phyloP scores from a whole-genome alignment of 768 basidiomycete genomes.

The Lactarius indigo region DNA sequence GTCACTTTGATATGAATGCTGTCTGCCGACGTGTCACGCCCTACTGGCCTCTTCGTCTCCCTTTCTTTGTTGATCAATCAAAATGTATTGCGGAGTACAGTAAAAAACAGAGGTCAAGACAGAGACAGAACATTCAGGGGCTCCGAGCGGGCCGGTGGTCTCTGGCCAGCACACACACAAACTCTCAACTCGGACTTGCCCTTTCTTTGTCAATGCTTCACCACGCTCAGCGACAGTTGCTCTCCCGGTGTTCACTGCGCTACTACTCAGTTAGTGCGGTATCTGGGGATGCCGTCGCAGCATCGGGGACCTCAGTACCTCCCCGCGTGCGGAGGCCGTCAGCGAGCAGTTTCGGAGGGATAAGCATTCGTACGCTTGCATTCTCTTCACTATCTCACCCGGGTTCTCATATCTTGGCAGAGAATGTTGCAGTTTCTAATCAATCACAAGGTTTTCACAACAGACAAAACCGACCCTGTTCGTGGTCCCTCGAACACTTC shows the following conservation, averaged over 20 bases:
- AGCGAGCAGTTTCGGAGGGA: constrained; percentile 21
- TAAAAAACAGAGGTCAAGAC: background rate
- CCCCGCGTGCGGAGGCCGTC: constrained; percentile 10
- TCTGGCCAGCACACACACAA: background rate
- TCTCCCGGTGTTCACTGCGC: constrained; percentile 9
- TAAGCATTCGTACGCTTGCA: constrained; percentile 17
- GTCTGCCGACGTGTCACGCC: background rate
- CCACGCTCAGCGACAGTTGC: constrained; percentile 13
- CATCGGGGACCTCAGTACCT: background rate
- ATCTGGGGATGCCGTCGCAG: background rate
- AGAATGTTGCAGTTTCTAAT: constrained; percentile 10
- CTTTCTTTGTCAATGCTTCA: constrained; percentile 6
- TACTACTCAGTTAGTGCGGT: background rate
- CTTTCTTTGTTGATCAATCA: background rate
- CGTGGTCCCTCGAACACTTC: background rate
- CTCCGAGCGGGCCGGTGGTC: background rate
- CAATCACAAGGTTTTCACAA: background rate
- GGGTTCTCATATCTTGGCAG: background rate
- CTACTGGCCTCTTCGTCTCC: background rate
- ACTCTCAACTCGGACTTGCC: background rate
- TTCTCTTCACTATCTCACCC: background rate
- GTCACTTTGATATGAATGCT: background rate
- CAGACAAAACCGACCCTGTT: background rate
- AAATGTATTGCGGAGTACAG: background rate
- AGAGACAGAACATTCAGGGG: background rate